Conservation (phyloP, 2,329 filamentous ascomycete genomes). For the Ophiocordyceps robertsii region DNA sequence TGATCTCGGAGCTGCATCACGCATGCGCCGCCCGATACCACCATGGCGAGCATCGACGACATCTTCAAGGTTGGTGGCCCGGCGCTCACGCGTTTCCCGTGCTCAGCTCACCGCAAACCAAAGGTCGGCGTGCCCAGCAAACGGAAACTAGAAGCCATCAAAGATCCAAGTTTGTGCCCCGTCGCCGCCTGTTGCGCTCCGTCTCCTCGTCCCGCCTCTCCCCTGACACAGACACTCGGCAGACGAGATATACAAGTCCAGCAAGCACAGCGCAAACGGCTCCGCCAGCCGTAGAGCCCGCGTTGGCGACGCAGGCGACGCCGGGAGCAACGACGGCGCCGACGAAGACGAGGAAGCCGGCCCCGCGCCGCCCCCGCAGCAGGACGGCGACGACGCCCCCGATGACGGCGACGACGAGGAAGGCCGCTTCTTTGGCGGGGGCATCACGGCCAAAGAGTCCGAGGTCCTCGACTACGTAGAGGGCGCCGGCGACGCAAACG, state of each 20-base stretch:
- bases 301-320: slow-evolving; percentile 26
- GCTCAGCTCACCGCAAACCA: slow-evolving; percentile 8
- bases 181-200: background rate
- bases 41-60: slow-evolving; percentile 45
- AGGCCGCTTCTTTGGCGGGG: slow-evolving; percentile 89
- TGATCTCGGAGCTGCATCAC: background rate
- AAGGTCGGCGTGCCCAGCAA: slow-evolving; percentile 39
- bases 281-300: slow-evolving; percentile 30
- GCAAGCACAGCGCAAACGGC: slow-evolving; percentile 33
- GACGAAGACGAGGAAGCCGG: slow-evolving; percentile 37
- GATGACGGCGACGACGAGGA: slow-evolving; percentile 64
- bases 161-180: slow-evolving; percentile 46
- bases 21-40: background rate
- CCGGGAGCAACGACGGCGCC: slow-evolving; percentile 29
- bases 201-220: too few species aligned
- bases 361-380: slow-evolving; percentile 31
- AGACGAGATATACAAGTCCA: slow-evolving; percentile 54
- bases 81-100: background rate
- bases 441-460: slow-evolving; percentile 67
- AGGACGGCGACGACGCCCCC: slow-evolving; percentile 32
- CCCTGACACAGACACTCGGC: background rate
- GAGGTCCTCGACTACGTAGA: slow-evolving; percentile 85
- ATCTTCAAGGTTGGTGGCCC: slow-evolving; percentile 34
- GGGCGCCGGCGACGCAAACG: slow-evolving; percentile 19
- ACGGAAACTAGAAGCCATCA: slow-evolving; percentile 47